Evolutionary conservation across 2,329 filamentous ascomycete genomes (phyloP).

Genomic region (Phyllosticta citrichinensis): DNA sequence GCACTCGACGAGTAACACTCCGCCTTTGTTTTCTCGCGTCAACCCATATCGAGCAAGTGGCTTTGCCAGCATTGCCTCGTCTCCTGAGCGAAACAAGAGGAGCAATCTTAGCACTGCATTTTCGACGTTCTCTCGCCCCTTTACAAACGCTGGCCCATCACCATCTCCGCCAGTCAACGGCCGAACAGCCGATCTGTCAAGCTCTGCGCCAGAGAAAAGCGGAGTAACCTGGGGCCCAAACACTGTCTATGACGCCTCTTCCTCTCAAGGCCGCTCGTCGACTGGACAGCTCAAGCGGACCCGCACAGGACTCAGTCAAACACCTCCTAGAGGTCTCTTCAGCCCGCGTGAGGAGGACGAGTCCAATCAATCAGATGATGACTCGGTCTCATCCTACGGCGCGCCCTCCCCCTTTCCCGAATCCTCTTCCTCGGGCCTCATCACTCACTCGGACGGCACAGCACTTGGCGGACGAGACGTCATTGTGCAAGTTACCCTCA

Average conservation of each 20-base stretch:
- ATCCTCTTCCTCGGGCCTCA: neutral
- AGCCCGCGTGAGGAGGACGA: neutral
- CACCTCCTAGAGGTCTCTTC: neutral
- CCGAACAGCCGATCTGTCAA: constrained; percentile 29
- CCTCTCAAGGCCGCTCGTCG: neutral
- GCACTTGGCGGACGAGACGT: neutral
- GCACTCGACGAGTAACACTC: constrained; percentile 43
- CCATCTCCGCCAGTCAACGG: constrained; percentile 28
- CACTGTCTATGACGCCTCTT: constrained; percentile 23
- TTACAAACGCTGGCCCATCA: constrained; percentile 27
- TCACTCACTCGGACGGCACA: neutral
- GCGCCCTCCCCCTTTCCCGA: neutral
- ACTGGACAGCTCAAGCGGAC: constrained; percentile 2
- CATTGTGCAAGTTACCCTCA: constrained; percentile 27
- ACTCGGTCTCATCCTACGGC: neutral
- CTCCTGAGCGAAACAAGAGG: constrained; percentile 27
- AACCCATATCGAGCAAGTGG: constrained; percentile 26
- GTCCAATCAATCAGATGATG: constrained; percentile 1
- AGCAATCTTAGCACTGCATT: constrained; percentile 30
- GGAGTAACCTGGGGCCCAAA: constrained; percentile 39
- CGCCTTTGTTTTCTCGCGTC: constrained; percentile 30
- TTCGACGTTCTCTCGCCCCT: constrained; percentile 30
- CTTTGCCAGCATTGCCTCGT: constrained; percentile 34
- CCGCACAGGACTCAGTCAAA: neutral
- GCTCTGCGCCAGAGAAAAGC: constrained; percentile 28